Conservation (phyloP, 345 rosid genomes). For the Rubroshorea leprosula region DNA sequence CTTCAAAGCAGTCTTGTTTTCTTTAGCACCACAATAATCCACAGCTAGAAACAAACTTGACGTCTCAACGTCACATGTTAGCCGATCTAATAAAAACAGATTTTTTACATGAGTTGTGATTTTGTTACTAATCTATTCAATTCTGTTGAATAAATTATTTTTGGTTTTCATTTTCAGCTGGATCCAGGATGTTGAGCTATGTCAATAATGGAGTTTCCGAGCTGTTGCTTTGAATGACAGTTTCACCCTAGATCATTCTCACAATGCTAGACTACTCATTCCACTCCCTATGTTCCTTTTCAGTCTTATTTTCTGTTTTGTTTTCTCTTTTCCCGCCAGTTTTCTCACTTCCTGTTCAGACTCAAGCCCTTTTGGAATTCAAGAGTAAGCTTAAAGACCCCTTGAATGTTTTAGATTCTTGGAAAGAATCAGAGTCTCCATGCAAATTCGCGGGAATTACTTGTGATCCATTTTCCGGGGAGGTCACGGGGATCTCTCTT, state of each 20-base stretch:
- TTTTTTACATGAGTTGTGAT: too few relatives aligned
- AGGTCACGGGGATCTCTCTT: constrained; percentile 46
- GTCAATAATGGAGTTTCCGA: constrained; percentile 6
- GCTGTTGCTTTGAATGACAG: not conserved
- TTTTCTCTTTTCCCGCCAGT: constrained; percentile 33
- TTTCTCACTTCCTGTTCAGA: constrained; percentile 35
- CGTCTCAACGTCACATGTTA: constrained; percentile 27
- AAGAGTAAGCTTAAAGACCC: constrained; percentile 61
- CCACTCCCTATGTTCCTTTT: constrained; percentile 14
- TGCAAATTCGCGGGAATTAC: constrained; percentile 58
- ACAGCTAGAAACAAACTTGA: constrained; percentile 31
- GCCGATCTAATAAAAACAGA: too few relatives aligned
- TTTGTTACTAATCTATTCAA: not conserved
- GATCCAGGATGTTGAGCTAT: constrained; percentile 16
- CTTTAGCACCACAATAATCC: constrained; percentile 16
- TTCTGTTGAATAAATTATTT: not conserved
- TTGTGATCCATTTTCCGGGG: constrained; percentile 42
- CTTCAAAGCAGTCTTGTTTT: constrained; percentile 29
- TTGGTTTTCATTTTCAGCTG: constrained; percentile 18
- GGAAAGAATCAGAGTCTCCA: constrained; percentile 59
- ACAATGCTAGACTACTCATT: constrained; percentile 25
- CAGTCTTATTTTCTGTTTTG: too few relatives aligned
- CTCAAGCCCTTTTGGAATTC: constrained; percentile 57
- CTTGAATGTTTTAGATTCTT: constrained; percentile 42
- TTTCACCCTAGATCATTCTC: not conserved